phyloP scores from a whole-genome alignment of 805 yeast genomes.

The Lachancea sp. region DNA sequence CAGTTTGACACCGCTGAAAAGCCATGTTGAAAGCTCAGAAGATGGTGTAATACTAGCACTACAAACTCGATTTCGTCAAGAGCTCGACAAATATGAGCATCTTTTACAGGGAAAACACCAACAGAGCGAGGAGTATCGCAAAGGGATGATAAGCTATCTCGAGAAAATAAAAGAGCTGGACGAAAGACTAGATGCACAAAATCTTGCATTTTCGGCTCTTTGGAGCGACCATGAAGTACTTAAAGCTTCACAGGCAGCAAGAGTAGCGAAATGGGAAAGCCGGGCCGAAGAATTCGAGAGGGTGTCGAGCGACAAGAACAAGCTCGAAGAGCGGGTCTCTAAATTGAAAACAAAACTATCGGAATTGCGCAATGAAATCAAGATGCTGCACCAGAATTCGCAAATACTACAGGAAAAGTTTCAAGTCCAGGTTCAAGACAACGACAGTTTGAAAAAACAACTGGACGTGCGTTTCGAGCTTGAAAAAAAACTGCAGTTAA shows the following conservation, averaged over 20 bases:
- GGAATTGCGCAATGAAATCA: constrained; percentile 23
- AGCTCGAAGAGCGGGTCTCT: constrained; percentile 10
- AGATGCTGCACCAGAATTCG: constrained; percentile 23
- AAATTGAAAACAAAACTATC: constrained; percentile 15
- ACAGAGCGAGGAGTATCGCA: constrained; percentile 5
- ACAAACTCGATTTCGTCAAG: constrained; percentile 2
- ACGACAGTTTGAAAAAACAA: constrained; percentile 5
- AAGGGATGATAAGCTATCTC: not conserved
- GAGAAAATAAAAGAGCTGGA: constrained; percentile 1
- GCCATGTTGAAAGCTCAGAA: not conserved
- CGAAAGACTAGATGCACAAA: constrained; percentile 1
- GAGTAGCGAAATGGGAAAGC: constrained; percentile 7
- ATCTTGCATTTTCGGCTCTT: constrained; percentile 8
- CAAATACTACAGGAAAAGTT: constrained; percentile 9
- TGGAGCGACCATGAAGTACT: constrained; percentile 10
- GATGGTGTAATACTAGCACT: not conserved
- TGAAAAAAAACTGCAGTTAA: constrained; percentile 9
- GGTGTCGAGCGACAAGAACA: constrained; percentile 11
- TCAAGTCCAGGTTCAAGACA: constrained; percentile 5
- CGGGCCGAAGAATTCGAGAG: constrained; percentile 5
- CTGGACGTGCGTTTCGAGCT: constrained; percentile 1
- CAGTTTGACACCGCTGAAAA: constrained; percentile 1
- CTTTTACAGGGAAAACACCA: constrained; percentile 2
- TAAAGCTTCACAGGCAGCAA: constrained; percentile 3
- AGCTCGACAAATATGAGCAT: constrained; percentile 5